Evolutionary conservation across 495 filamentous ascomycete species (phyloP).

Genomic region (Lophiotrema nucula): DNA sequence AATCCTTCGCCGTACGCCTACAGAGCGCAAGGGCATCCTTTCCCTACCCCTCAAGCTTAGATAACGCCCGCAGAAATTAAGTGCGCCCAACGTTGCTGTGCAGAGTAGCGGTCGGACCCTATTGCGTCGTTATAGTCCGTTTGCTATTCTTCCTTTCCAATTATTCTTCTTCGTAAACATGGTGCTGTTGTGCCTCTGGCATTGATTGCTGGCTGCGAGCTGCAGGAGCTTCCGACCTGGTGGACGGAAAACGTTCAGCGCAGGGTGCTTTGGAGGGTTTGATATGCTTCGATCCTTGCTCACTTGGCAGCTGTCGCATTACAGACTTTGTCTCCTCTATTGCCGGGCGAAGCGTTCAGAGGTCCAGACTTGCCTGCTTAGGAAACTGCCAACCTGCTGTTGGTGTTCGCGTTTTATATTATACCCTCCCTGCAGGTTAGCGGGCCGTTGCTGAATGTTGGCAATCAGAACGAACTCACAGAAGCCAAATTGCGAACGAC

Average conservation of each 20-base stretch:
- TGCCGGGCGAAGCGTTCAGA: not conserved
- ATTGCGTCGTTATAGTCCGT: conserved; percentile 1
- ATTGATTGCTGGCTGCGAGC: conserved; percentile 25
- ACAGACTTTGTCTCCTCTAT: conserved; percentile 1
- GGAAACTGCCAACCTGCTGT: no score
- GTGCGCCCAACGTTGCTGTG: conserved; percentile 26
- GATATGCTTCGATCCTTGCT: conserved; percentile 20
- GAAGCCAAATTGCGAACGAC: conserved; percentile 8
- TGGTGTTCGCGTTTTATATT: conserved; percentile 8
- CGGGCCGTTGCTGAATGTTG: conserved; percentile 2
- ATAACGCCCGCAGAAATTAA: conserved; percentile 15
- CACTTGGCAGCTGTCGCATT: conserved; percentile 6
- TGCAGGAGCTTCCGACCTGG: conserved; percentile 13
- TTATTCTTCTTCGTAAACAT: not conserved
- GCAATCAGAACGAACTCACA: not conserved
- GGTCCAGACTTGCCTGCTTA: no score
- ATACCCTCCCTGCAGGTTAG: conserved; percentile 22
- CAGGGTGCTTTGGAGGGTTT: conserved; percentile 3
- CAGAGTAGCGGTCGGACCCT: conserved; percentile 21
- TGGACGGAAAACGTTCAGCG: conserved; percentile 1
- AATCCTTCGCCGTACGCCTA: no score
- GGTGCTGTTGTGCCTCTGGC: conserved; percentile 11
- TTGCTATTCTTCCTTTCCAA: not conserved
- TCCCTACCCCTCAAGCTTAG: not conserved
- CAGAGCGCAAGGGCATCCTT: no score